Percentiles rank a stretch among this genome's conserved stretches.
phyloP scores from a whole-genome alignment of 805 yeast genomes.

The Wickerhamomyces ciferrii region DNA sequence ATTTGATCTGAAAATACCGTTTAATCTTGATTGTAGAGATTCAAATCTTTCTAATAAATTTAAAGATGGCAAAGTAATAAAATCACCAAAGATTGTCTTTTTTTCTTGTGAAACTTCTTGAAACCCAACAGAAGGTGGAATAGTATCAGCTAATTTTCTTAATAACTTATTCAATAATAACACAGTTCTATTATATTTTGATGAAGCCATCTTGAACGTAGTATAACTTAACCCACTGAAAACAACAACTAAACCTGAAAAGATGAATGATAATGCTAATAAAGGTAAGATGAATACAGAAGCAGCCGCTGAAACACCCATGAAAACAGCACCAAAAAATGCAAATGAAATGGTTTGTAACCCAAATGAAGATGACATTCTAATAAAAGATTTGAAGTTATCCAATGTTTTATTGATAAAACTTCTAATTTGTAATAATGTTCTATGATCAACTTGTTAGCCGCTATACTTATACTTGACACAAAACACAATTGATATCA shows the following conservation, averaged over 20 bases:
- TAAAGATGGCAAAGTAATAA: not conserved
- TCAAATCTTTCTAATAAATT: not conserved
- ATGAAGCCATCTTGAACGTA: constrained; percentile 18
- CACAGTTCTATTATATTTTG: constrained; percentile 20
- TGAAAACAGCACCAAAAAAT: constrained; percentile 8
- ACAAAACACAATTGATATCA: not conserved
- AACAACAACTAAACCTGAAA: constrained; percentile 20
- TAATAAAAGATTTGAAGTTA: not conserved
- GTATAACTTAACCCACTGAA: constrained; percentile 20
- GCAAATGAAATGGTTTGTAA: constrained; percentile 11
- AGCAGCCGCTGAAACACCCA: constrained; percentile 7
- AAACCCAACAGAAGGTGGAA: constrained; percentile 24
- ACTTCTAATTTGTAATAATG: not conserved
- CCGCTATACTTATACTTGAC: not conserved
- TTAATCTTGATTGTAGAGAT: not conserved
- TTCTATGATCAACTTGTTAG: not conserved
- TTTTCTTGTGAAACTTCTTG: constrained; percentile 9
- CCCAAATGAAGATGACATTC: constrained; percentile 8
- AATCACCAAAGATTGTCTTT: not conserved
- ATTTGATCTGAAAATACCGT: not conserved
- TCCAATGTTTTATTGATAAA: not conserved
- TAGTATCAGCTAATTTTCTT: constrained; percentile 19
- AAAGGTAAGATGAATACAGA: constrained; percentile 18
- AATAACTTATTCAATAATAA: constrained; percentile 19
- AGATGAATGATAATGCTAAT: constrained; percentile 15